Evolutionary conservation across 257 asterid genomes (phyloP).

Genomic region (Nicotiana noctiflora): DNA sequence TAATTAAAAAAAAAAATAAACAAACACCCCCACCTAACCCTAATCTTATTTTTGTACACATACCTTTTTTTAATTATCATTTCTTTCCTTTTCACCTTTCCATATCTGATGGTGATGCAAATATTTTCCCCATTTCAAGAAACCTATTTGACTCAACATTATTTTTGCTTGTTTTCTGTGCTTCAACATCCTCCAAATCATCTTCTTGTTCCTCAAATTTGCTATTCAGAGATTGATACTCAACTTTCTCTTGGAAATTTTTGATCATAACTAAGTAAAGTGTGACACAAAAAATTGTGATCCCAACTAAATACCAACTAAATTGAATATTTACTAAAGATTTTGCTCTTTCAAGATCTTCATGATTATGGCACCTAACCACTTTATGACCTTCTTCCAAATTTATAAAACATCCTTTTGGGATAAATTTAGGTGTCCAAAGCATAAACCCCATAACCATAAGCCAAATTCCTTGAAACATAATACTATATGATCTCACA

Average conservation of each 20-base stretch:
- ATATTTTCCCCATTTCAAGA: slow-evolving; percentile 27
- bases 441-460: slow-evolving; percentile 62
- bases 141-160: slow-evolving; percentile 25
- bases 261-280: slow-evolving; percentile 33
- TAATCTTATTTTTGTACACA: slow-evolving; percentile 9
- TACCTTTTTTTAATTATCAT: background rate
- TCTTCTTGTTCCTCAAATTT: slow-evolving; percentile 30
- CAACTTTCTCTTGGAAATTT: slow-evolving; percentile 32
- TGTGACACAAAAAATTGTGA: slow-evolving; percentile 27
- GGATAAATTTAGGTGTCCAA: slow-evolving; percentile 55
- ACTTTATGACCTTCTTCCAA: slow-evolving; percentile 36
- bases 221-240: slow-evolving; percentile 27
- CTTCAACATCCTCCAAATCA: slow-evolving; percentile 39
- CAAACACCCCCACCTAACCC: background rate
- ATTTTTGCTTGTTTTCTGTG: slow-evolving; percentile 35
- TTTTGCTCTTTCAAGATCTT: slow-evolving; percentile 58
- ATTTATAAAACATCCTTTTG: slow-evolving; percentile 47
- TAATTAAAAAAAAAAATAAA: slow-evolving; percentile 4
- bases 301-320: slow-evolving; percentile 46
- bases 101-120: slow-evolving; percentile 27
- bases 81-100: slow-evolving; percentile 26
- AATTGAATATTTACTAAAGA: slow-evolving; percentile 59
- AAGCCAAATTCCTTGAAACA: slow-evolving; percentile 77
- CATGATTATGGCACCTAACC: slow-evolving; percentile 43
- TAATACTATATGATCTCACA: slow-evolving; percentile 38